Conservation (phyloP, 805 yeast species). For the Yamadazyma philogaea region DNA sequence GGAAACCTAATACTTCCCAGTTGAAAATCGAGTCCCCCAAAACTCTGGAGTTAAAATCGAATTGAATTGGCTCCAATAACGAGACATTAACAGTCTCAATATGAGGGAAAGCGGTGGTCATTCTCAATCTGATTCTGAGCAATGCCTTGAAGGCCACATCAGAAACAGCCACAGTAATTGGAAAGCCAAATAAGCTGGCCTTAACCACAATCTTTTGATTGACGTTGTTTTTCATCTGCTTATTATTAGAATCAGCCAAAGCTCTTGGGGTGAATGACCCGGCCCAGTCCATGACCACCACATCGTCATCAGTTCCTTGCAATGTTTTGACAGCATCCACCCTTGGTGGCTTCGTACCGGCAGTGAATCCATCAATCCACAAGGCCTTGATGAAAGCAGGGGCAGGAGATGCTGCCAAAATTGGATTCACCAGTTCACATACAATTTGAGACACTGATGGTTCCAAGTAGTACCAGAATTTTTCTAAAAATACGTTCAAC, state of each 20-base stretch:
- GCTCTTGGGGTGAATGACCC: constrained; percentile 92
- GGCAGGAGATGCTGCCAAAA: constrained; percentile 68
- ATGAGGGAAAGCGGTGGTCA: constrained; percentile 91
- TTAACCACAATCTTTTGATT: constrained; percentile 79
- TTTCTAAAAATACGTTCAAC: constrained; percentile 84
- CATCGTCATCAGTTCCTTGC: constrained; percentile 84
- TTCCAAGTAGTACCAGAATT: constrained; percentile 89
- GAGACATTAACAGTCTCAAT: constrained; percentile 86
- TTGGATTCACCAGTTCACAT: constrained; percentile 80
- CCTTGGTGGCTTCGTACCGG: constrained; percentile 95
- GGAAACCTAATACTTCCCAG: constrained; percentile 82
- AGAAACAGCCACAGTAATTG: constrained; percentile 76
- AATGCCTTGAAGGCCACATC: constrained; percentile 74
- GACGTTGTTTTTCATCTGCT: constrained; percentile 79
- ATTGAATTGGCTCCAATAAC: constrained; percentile 78
- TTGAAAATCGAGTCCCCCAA: constrained; percentile 84
- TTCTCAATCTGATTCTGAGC: constrained; percentile 77
- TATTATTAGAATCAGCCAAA: constrained; percentile 74
- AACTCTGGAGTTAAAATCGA: constrained; percentile 73
- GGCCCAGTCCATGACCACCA: constrained; percentile 98
- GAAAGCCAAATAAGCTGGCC: constrained; percentile 76
- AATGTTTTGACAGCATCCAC: constrained; percentile 86
- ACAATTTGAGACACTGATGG: constrained; percentile 86
- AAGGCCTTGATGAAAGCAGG: constrained; percentile 83
- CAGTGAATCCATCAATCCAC: constrained; percentile 85